phyloP scores from a whole-genome alignment of 2,329 filamentous ascomycete genomes.

The Botrytis medusae region DNA sequence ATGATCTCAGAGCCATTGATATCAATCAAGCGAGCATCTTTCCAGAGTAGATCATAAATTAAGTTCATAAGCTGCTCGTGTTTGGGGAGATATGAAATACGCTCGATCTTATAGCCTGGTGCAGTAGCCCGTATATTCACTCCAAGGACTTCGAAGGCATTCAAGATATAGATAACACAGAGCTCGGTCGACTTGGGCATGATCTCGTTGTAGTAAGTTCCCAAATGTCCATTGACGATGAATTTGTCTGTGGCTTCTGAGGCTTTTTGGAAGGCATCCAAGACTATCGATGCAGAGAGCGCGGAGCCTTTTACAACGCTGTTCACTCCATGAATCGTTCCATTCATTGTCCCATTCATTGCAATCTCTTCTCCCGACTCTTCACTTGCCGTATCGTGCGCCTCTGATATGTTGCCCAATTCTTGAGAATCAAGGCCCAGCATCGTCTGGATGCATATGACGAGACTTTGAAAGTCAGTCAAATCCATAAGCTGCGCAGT shows the following conservation, averaged over 20 bases:
- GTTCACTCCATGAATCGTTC: no score
- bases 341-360: neutral
- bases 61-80: conserved; percentile 36
- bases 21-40: conserved; percentile 32
- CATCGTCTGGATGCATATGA: conserved; percentile 31
- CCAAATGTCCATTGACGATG: conserved; percentile 24
- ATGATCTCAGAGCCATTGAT: conserved; percentile 21
- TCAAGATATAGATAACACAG: conserved; percentile 37
- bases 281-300: neutral
- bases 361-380: neutral
- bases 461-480: conserved; percentile 38
- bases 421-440: neutral
- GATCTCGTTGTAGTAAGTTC: conserved; percentile 34
- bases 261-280: conserved; percentile 25
- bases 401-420: neutral
- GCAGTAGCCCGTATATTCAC: conserved; percentile 31
- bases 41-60: conserved; percentile 37
- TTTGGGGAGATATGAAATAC: conserved; percentile 30
- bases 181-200: conserved; percentile 38
- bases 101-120: conserved; percentile 31
- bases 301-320: no score
- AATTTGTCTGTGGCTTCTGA: conserved; percentile 26
- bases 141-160: conserved; percentile 40
- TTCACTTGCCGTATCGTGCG: neutral
- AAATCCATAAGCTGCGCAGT: conserved; percentile 38